Evolutionary conservation across 441 rosid genomes (phyloP).

Genomic region (Isatis lusitanica): DNA sequence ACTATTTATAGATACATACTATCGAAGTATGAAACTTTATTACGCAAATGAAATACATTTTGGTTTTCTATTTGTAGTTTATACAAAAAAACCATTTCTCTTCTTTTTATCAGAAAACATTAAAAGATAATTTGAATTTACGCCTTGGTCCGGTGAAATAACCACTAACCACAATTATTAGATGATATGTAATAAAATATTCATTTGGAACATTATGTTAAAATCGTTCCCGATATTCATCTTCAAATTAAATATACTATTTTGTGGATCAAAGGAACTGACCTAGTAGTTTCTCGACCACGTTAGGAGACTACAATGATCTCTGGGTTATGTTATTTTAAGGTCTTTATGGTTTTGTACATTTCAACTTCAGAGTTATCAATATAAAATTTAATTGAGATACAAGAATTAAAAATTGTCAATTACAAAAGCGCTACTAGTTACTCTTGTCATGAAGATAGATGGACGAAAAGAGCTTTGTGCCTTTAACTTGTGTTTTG

Average conservation of each 20-base stretch:
- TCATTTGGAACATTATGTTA: neutral
- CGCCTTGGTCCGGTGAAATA: neutral
- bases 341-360: neutral
- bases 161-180: neutral
- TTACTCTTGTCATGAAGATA: neutral
- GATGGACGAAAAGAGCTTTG: neutral
- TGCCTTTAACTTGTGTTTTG: neutral
- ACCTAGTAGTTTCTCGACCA: conserved; percentile 23
- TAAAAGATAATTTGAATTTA: neutral
- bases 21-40: conserved; percentile 3
- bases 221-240: conserved; percentile 4
- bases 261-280: conserved; percentile 1
- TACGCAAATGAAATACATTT: conserved; percentile 3
- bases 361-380: neutral
- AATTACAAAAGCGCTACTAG: neutral
- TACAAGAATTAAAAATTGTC: neutral
- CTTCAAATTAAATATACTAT: neutral
- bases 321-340: neutral
- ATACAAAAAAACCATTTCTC: neutral
- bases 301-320: conserved; percentile 9
- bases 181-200: neutral
- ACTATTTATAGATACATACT: conserved; percentile 32
- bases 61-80: neutral
- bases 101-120: neutral
- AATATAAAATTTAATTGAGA: neutral